Evolutionary conservation across 805 yeast genomes (phyloP), one percentile per base, ranked within the genome.

Genomic region (Yamadazyma phyllophila): DNA sequence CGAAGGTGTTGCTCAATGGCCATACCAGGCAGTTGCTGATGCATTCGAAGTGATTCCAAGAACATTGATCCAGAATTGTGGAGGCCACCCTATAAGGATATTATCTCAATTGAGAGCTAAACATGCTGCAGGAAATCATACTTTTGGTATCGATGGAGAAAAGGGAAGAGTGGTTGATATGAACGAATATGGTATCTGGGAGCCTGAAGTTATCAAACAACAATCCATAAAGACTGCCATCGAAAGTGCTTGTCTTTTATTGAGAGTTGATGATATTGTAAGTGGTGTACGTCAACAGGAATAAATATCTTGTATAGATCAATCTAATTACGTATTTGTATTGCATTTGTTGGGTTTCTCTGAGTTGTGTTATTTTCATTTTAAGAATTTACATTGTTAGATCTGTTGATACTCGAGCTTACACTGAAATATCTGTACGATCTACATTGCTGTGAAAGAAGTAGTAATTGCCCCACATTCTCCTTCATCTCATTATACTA

Each of bases 11-110:
- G 91, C 87, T 48, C 99, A 94, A 71, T 92, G 96, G 96, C 99
- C 99, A 40, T 94, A 94, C 69, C 94, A 88, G 69, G 97, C 98
- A 3, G 98, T 94, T 44, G 96, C 97, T 7, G 98, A 94, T 71
- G 98, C 99, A 0, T 85, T 94, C 74, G 99, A 94, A 70, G 97
- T 94, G 40, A 94, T 94, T 57, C 98, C 99, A 58, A 84, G 99
- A 73, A 94, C 99, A 3, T 79, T 94, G 62, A 83, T 94, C 51
- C 99, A 94, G 73, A 94, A 94, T 69, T 90, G 98, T 56, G 99
- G 99, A 61, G 98, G 96, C 29, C 91, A 90, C 63, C 90, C 99
- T 43, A 89, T 94, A 60, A 81, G 96, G 67, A 74, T 88, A 15
- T 76, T 94, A 55, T 83, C 98, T 2, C 94, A 87, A 62, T 76